phyloP scores from a whole-genome alignment of 345 rosid species.

The Odontarrhena argentea region DNA sequence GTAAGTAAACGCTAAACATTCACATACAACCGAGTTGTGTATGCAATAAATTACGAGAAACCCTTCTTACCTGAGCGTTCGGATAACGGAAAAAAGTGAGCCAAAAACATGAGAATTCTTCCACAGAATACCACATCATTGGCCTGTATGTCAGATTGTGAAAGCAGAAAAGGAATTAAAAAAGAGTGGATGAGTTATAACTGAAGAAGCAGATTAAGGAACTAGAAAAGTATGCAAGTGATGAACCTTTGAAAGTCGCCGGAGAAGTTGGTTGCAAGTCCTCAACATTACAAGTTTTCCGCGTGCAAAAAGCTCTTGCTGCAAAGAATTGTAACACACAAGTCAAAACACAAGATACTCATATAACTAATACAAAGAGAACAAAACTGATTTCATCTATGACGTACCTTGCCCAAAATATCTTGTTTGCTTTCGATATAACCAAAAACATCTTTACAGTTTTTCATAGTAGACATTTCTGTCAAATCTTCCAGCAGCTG shows the following conservation, averaged over 20 bases:
- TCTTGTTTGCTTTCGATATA: slow-evolving; percentile 96
- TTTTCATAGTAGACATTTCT: slow-evolving; percentile 96
- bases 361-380: slow-evolving; percentile 10
- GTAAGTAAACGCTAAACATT: slow-evolving; percentile 25
- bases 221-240: slow-evolving; percentile 18
- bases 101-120: slow-evolving; percentile 93
- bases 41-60: slow-evolving; percentile 9
- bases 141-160: slow-evolving; percentile 57
- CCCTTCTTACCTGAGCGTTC: slow-evolving; percentile 82
- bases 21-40: slow-evolving; percentile 7
- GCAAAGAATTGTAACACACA: slow-evolving; percentile 32
- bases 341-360: slow-evolving; percentile 29
- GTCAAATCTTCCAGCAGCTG: slow-evolving; percentile 96
- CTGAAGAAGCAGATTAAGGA: slow-evolving; percentile 21
- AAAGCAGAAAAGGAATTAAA: slow-evolving; percentile 25
- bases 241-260: slow-evolving; percentile 89
- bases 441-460: slow-evolving; percentile 89
- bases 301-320: slow-evolving; percentile 99
- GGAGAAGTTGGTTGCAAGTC: slow-evolving; percentile 98
- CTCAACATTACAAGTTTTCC: slow-evolving; percentile 99
- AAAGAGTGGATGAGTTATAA: slow-evolving; percentile 18
- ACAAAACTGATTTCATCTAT: background rate
- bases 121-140: slow-evolving; percentile 98
- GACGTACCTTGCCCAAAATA: slow-evolving; percentile 79
- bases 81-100: slow-evolving; percentile 92